Evolutionary conservation across 805 yeast genomes (phyloP).

Genomic region (Yarrowia hollandica): DNA sequence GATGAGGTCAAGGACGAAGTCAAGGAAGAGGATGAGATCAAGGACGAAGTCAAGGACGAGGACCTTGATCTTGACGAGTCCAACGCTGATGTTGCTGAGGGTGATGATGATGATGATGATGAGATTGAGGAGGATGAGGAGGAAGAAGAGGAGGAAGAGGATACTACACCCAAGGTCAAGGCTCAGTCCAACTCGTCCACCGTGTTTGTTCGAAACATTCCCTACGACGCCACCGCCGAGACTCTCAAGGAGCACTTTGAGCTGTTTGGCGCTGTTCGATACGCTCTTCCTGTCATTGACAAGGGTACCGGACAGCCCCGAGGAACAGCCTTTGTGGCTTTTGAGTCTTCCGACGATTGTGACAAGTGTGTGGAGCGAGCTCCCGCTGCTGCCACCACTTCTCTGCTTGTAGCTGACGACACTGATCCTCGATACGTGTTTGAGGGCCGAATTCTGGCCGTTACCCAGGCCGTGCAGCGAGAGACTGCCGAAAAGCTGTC

Average conservation of each 20-base stretch:
- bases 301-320: conserved; percentile 79
- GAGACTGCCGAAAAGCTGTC: conserved; percentile 74
- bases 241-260: conserved; percentile 72
- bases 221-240: conserved; percentile 89
- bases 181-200: conserved; percentile 47
- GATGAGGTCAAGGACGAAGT: conserved; percentile 37
- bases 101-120: conserved; percentile 38
- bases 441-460: conserved; percentile 86
- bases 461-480: conserved; percentile 83
- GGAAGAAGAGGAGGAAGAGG: conserved; percentile 42
- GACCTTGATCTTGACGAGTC: conserved; percentile 41
- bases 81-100: conserved; percentile 38
- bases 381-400: conserved; percentile 62
- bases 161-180: conserved; percentile 35
- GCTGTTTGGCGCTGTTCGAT: conserved; percentile 82
- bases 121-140: conserved; percentile 44
- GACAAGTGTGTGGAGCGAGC: conserved; percentile 72
- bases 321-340: conserved; percentile 96
- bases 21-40: conserved; percentile 44
- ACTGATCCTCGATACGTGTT: conserved; percentile 82
- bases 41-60: conserved; percentile 34
- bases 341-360: conserved; percentile 60
- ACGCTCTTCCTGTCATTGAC: conserved; percentile 92
- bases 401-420: conserved; percentile 86
- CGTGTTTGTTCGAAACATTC: conserved; percentile 86